Evolutionary conservation across 106 monocot genomes (phyloP), one percentile per base, ranked within the genome.

Genomic region (Posidonia australis): DNA sequence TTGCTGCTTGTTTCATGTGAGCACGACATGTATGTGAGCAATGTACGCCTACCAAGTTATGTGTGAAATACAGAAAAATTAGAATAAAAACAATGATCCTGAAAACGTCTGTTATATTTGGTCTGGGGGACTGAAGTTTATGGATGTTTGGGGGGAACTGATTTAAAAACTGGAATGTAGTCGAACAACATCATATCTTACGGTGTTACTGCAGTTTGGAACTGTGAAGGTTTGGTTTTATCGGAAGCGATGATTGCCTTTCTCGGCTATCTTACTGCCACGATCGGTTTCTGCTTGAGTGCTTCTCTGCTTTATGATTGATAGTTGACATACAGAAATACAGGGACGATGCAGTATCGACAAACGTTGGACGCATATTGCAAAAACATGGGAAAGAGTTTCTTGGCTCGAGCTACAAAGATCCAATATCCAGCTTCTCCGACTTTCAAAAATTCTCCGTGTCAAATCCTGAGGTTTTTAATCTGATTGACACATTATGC

Each of bases 361-460:
- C 93, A 27, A 94, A 94, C 60, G 78, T 86, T 65, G 93, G 93
- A 21, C 70, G 76, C 20, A 21, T 94, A 58, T 32, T 94, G 26
- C 67, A 80, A 74, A 80, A 54, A 42, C 75, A 58, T 19, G 93
- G 93, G 65, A 76, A 76, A 48, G 85, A 79, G 45, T 74, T 94
- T 13, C 76, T 94, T 41, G 93, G 93, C 11, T 71, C 72, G 10
- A 70, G 14, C 56, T 94, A 94, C 63, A 78, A 74, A 55, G 79
- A 94, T 60, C 89, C 93, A n/a, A 77, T 94, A 45, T 73, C 86
- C 16, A 89, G 73, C 72, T 94, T 94, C 66, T 54, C 77, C 45
- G 82, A 83, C 31, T 78, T 94, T 30, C 89, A 94, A 30, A 68
- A 84, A 45, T 94, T 94, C 64, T 94, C 93, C 32, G 67, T 75